These are phyloP conservation scores for Phytophthora foliorum DNA, from an alignment of 352 stramenopile genomes.

Conservation along the genomic window DNA sequence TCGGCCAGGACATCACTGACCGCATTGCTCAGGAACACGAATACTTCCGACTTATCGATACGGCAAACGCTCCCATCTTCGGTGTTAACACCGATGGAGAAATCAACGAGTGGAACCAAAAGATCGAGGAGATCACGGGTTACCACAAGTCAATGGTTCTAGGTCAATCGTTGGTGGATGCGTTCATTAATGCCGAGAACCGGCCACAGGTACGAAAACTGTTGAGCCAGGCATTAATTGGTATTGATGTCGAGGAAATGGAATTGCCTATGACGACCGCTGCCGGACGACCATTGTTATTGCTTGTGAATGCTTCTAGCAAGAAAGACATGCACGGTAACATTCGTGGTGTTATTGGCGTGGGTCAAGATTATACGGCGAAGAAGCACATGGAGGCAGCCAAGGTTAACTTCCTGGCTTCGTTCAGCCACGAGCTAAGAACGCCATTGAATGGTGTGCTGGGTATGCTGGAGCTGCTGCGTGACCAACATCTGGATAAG, in stretches of 20 bases:
- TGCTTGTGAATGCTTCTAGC: slow-evolving; percentile 76
- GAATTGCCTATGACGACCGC: slow-evolving; percentile 74
- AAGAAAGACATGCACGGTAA: slow-evolving; percentile 90
- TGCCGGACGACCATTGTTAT: slow-evolving; percentile 46
- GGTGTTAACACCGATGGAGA: slow-evolving; percentile 76
- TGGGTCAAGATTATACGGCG: slow-evolving; percentile 91
- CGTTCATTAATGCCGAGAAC: slow-evolving; percentile 71
- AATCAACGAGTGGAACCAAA: slow-evolving; percentile 86
- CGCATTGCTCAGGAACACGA: slow-evolving; percentile 83
- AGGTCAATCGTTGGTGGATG: slow-evolving; percentile 66
- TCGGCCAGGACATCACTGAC: slow-evolving; percentile 88
- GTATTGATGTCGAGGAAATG: slow-evolving; percentile 78
- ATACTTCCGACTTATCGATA: slow-evolving; percentile 83
- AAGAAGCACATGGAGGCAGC: slow-evolving; percentile 79
- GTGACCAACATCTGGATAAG: slow-evolving; percentile 70
- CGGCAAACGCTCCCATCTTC: slow-evolving; percentile 81
- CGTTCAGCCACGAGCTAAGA: slow-evolving; percentile 74
- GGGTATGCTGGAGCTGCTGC: slow-evolving; percentile 79
- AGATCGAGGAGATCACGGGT: slow-evolving; percentile 79
- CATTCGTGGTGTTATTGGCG: slow-evolving; percentile 89
- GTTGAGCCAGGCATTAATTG: slow-evolving; percentile 74
- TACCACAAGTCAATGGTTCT: slow-evolving; percentile 70
- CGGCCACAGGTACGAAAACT: slow-evolving; percentile 57
- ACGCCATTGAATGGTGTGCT: slow-evolving; percentile 85
- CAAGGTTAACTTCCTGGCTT: slow-evolving; percentile 75